Conservation (phyloP, 352 stramenopile genomes). For the Phytopythium oedochilum region DNA sequence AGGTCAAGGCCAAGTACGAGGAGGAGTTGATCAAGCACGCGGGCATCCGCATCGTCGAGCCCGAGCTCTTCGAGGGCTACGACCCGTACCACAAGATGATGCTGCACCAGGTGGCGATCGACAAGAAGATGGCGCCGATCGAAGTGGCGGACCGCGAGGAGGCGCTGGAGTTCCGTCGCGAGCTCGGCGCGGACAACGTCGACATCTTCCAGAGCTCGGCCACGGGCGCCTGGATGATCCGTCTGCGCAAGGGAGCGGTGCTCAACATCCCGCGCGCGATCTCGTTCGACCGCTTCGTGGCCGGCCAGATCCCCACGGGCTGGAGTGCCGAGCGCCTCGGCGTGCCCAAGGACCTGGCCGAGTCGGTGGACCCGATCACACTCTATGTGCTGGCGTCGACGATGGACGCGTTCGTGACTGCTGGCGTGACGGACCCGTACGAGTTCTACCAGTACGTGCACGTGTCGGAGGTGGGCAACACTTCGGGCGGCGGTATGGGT, state of each 20-base stretch:
- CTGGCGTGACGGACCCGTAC: slow-evolving; percentile 85
- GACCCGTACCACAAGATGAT: slow-evolving; percentile 87
- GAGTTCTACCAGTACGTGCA: slow-evolving; percentile 92
- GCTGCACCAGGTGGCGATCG: slow-evolving; percentile 82
- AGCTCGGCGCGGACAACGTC: slow-evolving; percentile 78
- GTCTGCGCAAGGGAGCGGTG: slow-evolving; percentile 72
- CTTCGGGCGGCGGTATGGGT: slow-evolving; percentile 77
- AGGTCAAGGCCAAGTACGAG: slow-evolving; percentile 83
- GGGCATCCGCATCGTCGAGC: slow-evolving; percentile 84
- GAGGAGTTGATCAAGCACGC: slow-evolving; percentile 72
- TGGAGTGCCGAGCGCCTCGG: slow-evolving; percentile 82
- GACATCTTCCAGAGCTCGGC: slow-evolving; percentile 72
- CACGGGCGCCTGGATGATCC: slow-evolving; percentile 77
- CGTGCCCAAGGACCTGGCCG: slow-evolving; percentile 72
- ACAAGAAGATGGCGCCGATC: slow-evolving; percentile 87
- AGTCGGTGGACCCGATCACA: slow-evolving; percentile 75
- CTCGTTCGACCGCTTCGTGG: slow-evolving; percentile 81
- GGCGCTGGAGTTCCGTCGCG: slow-evolving; percentile 72
- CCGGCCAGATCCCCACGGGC: slow-evolving; percentile 84
- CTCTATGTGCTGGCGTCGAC: slow-evolving; percentile 73
- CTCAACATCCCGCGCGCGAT: slow-evolving; percentile 80
- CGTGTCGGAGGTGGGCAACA: slow-evolving; percentile 86
- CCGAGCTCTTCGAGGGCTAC: slow-evolving; percentile 85
- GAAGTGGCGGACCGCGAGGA: slow-evolving; percentile 82
- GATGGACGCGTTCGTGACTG: slow-evolving; percentile 75